These are phyloP conservation scores for Spatholobus suberectus DNA, from an alignment of 306 rosid species.

Conservation along the genomic window DNA sequence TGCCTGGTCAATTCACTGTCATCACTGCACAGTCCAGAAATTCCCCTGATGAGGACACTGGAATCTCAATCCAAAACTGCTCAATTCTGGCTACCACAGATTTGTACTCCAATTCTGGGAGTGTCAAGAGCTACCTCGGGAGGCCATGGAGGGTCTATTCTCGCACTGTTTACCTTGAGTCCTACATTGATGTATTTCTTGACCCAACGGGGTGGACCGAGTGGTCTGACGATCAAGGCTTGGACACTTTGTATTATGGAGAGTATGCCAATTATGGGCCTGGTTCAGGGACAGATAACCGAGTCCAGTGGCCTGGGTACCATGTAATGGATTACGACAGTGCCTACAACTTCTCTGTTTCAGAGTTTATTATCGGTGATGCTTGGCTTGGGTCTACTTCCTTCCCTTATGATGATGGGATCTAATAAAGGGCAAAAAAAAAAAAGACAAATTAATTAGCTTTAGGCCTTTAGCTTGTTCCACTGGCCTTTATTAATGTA, in stretches of 20 bases:
- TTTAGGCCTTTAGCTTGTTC: conserved; percentile 13
- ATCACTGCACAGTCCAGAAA: conserved; percentile 79
- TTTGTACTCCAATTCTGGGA: conserved; percentile 43
- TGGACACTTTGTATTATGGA: conserved; percentile 71
- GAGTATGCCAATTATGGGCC: conserved; percentile 77
- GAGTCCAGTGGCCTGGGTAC: conserved; percentile 70
- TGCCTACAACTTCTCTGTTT: conserved; percentile 66
- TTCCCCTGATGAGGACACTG: conserved; percentile 64
- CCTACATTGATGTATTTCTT: conserved; percentile 66
- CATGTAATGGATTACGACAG: conserved; percentile 66
- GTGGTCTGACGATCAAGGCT: conserved; percentile 55
- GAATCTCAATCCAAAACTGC: conserved; percentile 82
- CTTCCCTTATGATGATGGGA: conserved; percentile 73
- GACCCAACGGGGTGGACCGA: conserved; percentile 68
- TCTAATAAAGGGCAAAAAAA: no score
- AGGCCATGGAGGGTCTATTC: conserved; percentile 77
- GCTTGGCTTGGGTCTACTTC: conserved; percentile 81
- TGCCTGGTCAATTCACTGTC: conserved; percentile 66
- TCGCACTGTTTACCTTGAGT: conserved; percentile 60
- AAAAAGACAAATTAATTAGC: neutral
- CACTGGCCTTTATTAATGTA: neutral
- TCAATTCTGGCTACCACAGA: conserved; percentile 62
- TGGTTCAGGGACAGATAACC: conserved; percentile 57
- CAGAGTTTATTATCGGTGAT: conserved; percentile 66
- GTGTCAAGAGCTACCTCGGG: conserved; percentile 71